These are phyloP conservation scores for Saksenaea oblongispora DNA, from an alignment of 371 early-diverging fungal genomes.

Conservation along the genomic window DNA sequence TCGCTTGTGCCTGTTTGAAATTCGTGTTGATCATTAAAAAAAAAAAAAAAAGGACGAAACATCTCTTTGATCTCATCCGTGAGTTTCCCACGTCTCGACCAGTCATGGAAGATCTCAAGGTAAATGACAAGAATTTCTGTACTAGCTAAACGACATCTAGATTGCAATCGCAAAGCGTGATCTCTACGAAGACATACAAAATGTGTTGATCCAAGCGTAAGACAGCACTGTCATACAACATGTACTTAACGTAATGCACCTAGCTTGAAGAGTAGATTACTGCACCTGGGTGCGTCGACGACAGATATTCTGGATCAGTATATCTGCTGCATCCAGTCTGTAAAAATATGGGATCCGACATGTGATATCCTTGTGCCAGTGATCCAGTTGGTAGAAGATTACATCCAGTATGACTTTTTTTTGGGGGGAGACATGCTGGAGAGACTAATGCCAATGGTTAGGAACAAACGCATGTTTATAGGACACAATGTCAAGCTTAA, in stretches of 20 bases:
- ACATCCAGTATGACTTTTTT: constrained; percentile 22
- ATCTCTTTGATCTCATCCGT: constrained; percentile 42
- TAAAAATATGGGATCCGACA: constrained; percentile 34
- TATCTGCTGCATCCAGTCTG: constrained; percentile 31
- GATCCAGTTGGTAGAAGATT: constrained; percentile 23
- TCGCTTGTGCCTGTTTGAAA: neutral
- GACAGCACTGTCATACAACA: neutral
- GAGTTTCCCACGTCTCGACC: constrained; percentile 32
- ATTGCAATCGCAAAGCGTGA: constrained; percentile 18
- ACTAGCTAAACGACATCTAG: constrained; percentile 5
- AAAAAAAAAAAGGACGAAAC: constrained; percentile 4
- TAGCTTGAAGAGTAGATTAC: constrained; percentile 31
- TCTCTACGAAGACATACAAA: constrained; percentile 12
- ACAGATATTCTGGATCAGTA: constrained; percentile 35
- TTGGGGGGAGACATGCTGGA: no score
- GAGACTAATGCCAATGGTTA: no score
- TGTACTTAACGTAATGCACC: neutral
- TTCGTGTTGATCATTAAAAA: neutral
- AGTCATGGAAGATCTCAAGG: constrained; percentile 34
- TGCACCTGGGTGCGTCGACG: constrained; percentile 39
- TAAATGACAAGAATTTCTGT: constrained; percentile 1
- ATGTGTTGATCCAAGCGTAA: constrained; percentile 30
- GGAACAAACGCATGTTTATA: neutral
- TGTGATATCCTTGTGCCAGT: constrained; percentile 30
- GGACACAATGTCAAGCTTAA: neutral